Percentiles rank a stretch among this genome's conserved stretches.
Conservation (phyloP, 345 rosid species). For the Cardiospermum halicacabum region DNA sequence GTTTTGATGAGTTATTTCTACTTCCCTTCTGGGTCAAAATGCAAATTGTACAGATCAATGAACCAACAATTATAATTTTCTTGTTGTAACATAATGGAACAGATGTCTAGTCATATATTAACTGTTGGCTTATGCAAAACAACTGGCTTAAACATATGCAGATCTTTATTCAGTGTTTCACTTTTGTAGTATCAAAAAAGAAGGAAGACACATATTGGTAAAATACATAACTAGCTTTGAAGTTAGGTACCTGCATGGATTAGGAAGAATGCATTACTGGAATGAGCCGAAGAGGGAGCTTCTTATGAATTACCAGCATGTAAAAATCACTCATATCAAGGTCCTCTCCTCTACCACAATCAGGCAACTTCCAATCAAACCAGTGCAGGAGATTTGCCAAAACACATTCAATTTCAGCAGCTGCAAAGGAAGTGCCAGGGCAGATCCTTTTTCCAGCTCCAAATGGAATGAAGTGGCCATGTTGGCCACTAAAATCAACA, state of each 20-base stretch:
- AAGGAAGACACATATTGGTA: not conserved
- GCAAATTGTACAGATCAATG: not conserved
- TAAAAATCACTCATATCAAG: conserved; percentile 22
- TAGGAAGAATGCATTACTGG: not conserved
- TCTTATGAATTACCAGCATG: not conserved
- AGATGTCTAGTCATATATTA: not conserved
- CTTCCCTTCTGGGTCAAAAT: not conserved
- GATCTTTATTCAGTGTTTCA: not conserved
- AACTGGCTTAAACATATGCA: not conserved
- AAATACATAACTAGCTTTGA: not conserved
- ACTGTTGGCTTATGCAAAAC: not conserved
- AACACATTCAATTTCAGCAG: conserved; percentile 4
- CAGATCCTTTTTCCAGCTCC: conserved; percentile 11
- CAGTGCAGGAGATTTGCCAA: conserved; percentile 18
- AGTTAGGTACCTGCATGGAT: not conserved
- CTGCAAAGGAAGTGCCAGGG: conserved; percentile 12
- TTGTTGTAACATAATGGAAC: not conserved
- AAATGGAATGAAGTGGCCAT: conserved; percentile 9
- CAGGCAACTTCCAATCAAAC: conserved; percentile 28
- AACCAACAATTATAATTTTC: not conserved
- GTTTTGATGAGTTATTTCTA: not conserved
- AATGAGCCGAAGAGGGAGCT: not conserved
- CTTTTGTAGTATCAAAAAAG: not conserved
- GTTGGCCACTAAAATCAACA: conserved; percentile 1
- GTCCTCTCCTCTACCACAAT: conserved; percentile 9